Evolutionary conservation across 108 stramenopile genomes (phyloP), one percentile per base, ranked within the genome.

Genomic region (Nitzschia palea): DNA sequence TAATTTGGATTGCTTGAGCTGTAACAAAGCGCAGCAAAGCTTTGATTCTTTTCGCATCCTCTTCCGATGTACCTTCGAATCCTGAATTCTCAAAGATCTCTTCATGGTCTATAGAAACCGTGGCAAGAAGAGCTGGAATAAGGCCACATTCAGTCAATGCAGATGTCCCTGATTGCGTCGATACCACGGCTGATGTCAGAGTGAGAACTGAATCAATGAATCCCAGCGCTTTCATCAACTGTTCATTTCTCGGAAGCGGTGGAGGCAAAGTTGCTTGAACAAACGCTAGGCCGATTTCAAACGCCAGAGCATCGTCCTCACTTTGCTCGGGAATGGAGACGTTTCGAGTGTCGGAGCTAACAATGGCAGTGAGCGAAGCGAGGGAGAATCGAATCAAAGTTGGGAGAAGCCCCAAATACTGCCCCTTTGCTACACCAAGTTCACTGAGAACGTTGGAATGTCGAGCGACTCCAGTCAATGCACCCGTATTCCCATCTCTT

Each of bases 111-210:
- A 91, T 71, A 27, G 87, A 76, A 18, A 96, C 75, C 6, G 91
- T 86, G 45, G 78, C 78, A 27, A 97, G 77, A 26, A 97, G 80
- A 10, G 96, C 93, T 9, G 96, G 95, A 15, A 97, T 86, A 9
- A 96, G 74, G 17, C 96, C 96, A 77, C 95, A 93, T 45, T 95
- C 95, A 6, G 94, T 95, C 48, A 97, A 71, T 22, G 94, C 84
- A 26, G 94, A 73, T 6, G 95, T 89, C 1, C 94, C 94, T 12
- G 86, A 69, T 28, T 89, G 93, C 1, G 90, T 85, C 31, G 88
- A 80, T 17, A 95, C 84, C 14, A 96, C 89, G 3, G 90, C 86
- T 18, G 86, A 86, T 27, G 93, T 86, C 60, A 97, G 62, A 36
- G 89, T 87, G 30, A 97, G 73, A 12, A 97, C 83, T 22, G 80